phyloP scores from a whole-genome alignment of 768 basidiomycete species.

The Crassisporium funariophilum region DNA sequence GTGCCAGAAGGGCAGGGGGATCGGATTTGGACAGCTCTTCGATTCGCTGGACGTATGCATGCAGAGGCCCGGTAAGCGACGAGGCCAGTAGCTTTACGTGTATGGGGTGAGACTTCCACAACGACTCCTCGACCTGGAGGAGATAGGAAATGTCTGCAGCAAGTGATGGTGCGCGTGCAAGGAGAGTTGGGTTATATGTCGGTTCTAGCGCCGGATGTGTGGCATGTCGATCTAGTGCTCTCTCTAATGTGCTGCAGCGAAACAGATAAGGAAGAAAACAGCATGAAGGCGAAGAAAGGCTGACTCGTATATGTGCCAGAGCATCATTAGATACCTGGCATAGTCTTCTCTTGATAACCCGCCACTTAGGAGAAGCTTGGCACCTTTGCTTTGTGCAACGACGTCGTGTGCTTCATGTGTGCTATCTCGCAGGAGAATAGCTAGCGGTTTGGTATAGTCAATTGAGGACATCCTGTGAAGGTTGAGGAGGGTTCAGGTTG shows the following conservation, averaged over 20 bases:
- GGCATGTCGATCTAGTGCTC: slow-evolving; percentile 58
- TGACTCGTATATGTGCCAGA: slow-evolving; percentile 81
- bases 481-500: slow-evolving; percentile 17
- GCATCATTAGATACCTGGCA: slow-evolving; percentile 69
- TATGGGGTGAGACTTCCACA: slow-evolving; percentile 60
- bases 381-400: slow-evolving; percentile 60
- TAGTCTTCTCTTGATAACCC: slow-evolving; percentile 66
- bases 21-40: slow-evolving; percentile 47
- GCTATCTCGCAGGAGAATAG: slow-evolving; percentile 48
- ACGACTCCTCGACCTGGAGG: slow-evolving; percentile 47
- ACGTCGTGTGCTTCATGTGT: slow-evolving; percentile 57
- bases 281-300: slow-evolving; percentile 25
- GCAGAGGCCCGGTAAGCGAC: slow-evolving; percentile 50
- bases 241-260: slow-evolving; percentile 52
- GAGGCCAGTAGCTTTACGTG: slow-evolving; percentile 47
- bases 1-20: slow-evolving; percentile 63
- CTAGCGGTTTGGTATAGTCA: slow-evolving; percentile 45
- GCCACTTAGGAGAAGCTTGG: slow-evolving; percentile 57
- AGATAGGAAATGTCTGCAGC: slow-evolving; percentile 70
- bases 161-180: slow-evolving; percentile 61
- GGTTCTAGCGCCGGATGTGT: slow-evolving; percentile 63
- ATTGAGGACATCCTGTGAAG: slow-evolving; percentile 28
- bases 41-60: slow-evolving; percentile 57
- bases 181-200: slow-evolving; percentile 70
- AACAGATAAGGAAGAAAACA: neutral